A percentile compares a stretch with the other conserved stretches of the same genome.
Conservation (phyloP, 2,329 filamentous ascomycete genomes). For the Talaromyces amestolkiae region DNA sequence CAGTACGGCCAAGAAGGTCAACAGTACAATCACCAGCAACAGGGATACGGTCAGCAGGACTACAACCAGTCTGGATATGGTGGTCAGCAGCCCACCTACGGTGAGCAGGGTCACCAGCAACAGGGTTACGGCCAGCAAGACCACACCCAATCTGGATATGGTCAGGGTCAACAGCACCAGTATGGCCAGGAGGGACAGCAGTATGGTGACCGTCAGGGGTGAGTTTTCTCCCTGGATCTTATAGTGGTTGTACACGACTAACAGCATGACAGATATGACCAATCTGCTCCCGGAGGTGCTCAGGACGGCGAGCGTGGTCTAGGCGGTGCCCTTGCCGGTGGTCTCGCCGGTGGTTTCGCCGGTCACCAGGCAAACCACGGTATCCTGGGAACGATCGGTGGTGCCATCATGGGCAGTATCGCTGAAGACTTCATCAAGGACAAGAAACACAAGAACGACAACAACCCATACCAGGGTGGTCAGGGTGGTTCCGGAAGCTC, state of each 20-base stretch:
- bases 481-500: slow-evolving; percentile 27
- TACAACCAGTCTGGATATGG: slow-evolving; percentile 19
- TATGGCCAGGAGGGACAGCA: slow-evolving; percentile 23
- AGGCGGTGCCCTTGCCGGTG: slow-evolving; percentile 47
- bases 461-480: slow-evolving; percentile 22
- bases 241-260: background rate
- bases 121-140: slow-evolving; percentile 10
- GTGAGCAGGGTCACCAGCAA: slow-evolving; percentile 10
- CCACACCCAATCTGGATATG: slow-evolving; percentile 14
- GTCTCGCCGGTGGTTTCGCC: slow-evolving; percentile 45
- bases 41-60: slow-evolving; percentile 23
- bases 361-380: slow-evolving; percentile 50
- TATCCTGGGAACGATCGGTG: slow-evolving; percentile 48
- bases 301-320: slow-evolving; percentile 49
- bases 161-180: slow-evolving; percentile 24
- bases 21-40: slow-evolving; percentile 24
- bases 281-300: slow-evolving; percentile 37
- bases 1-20: slow-evolving; percentile 22
- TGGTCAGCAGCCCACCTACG: slow-evolving; percentile 17
- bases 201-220: slow-evolving; percentile 17
- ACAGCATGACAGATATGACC: slow-evolving; percentile 19
- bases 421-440: slow-evolving; percentile 48
- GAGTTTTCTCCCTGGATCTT: background rate
- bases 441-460: slow-evolving; percentile 33
- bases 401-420: slow-evolving; percentile 47